Conservation (phyloP, 2,329 filamentous ascomycete genomes). For the Thielaviopsis populi region DNA sequence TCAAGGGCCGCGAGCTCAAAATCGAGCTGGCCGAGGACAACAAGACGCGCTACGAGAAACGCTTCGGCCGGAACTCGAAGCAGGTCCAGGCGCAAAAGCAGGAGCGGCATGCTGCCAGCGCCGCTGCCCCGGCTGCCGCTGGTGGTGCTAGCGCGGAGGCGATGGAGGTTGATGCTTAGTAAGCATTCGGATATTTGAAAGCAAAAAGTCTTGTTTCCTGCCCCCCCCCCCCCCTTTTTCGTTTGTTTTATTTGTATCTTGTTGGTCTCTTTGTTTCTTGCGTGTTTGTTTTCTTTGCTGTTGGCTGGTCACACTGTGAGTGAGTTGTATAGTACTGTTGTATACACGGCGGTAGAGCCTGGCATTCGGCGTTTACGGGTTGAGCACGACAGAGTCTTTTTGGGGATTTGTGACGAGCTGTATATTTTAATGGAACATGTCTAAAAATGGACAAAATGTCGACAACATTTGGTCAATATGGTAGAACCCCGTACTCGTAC, state of each 20-base stretch:
- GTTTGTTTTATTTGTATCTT: neutral
- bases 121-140: slow-evolving; percentile 25
- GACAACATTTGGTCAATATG: neutral
- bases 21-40: slow-evolving; percentile 91
- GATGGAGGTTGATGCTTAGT: slow-evolving; percentile 25
- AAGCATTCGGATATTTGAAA: neutral
- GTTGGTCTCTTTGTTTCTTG: neutral
- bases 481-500: neutral
- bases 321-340: slow-evolving; percentile 5
- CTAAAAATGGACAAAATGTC: neutral
- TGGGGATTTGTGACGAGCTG: neutral
- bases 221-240: neutral
- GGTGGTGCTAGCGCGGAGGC: slow-evolving; percentile 21
- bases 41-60: slow-evolving; percentile 79
- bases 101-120: slow-evolving; percentile 14
- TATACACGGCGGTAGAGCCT: neutral
- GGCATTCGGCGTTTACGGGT: slow-evolving; percentile 3
- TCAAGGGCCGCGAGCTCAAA: slow-evolving; percentile 66
- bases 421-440: neutral
- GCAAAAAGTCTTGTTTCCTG: neutral
- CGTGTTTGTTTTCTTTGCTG: neutral
- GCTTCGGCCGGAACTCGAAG: slow-evolving; percentile 61
- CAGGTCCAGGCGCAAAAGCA: slow-evolving; percentile 22
- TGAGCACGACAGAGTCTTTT: neutral
- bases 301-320: neutral